Conservation (phyloP, 768 basidiomycete genomes). For the Podaxis pistillaris region DNA sequence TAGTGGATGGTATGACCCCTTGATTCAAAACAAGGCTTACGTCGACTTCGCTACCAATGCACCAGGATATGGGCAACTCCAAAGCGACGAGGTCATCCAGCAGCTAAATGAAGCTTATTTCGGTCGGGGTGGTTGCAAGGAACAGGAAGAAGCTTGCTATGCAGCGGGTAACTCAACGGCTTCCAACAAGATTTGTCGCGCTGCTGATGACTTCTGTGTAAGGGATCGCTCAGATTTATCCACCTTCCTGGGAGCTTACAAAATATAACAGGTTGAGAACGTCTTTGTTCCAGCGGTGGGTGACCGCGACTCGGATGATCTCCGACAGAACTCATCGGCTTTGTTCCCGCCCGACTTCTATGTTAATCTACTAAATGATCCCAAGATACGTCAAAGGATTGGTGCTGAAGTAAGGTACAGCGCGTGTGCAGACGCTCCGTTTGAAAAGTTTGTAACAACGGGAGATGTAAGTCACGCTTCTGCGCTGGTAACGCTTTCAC, state of each 20-base stretch:
- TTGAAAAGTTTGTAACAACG: conserved; percentile 41
- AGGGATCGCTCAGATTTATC: conserved; percentile 16
- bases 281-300: conserved; percentile 52
- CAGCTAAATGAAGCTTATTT: conserved; percentile 50
- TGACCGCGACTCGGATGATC: conserved; percentile 51
- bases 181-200: conserved; percentile 49
- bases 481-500: neutral
- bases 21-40: conserved; percentile 61
- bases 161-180: conserved; percentile 44
- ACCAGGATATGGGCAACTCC: conserved; percentile 66
- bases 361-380: conserved; percentile 39
- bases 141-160: conserved; percentile 55
- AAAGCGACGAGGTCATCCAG: conserved; percentile 41
- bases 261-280: conserved; percentile 35
- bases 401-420: conserved; percentile 50
- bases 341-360: conserved; percentile 60
- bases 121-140: conserved; percentile 47
- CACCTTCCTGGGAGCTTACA: neutral
- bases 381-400: conserved; percentile 39
- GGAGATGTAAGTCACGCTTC: conserved; percentile 47
- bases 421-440: conserved; percentile 48
- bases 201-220: conserved; percentile 58
- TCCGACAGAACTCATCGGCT: conserved; percentile 53
- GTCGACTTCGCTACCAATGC: conserved; percentile 59
- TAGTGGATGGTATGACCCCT: conserved; percentile 67